Evolutionary conservation across 176 grass and related monocot genomes (phyloP), one percentile per base, ranked within the genome.

Genomic region (Saccharum officinarum): DNA sequence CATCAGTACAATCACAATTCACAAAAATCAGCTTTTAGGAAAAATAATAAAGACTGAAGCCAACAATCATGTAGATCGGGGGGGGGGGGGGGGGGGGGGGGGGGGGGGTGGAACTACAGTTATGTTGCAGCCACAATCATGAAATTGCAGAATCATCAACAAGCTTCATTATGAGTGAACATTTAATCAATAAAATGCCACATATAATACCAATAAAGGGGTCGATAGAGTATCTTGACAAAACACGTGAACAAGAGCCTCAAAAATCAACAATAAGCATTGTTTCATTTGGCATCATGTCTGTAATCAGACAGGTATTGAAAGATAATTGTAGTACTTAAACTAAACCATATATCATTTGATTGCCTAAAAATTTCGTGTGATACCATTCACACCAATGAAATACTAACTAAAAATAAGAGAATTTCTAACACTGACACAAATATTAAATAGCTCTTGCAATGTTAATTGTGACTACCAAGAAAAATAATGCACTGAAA

Each of bases 401-500:
- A 52, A 69, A 20, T 28, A 28, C 10, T 49, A 62, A n/a, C 33
- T 66, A 66, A 37, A 60, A 63, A 47, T 33, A 66, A 26, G 33
- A 23, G 0, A 75, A n/a, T 9, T 61, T 71, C 13, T 64, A 76
- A 62, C 9, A 44, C 6, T 23, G 22, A 52, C 0, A 26, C 16
- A 74, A 22, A 62, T 14, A 15, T 59, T 47, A 5, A 37, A 77
- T 73, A 84, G 73, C 72, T 25, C 70, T 62, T 61, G 38, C 20
- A 79, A 47, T 52, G 52, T 73, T 12, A 87, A 25, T 75, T 8
- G 42, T 8, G 8, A 67, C 57, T 14, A 74, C 83, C 46, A 8
- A 83, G 39, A 69, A 73, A 67, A 73, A 8, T 54, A 66, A 46
- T 86, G 41, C 23, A 70, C 17, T 63, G 41, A 49, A 18, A 10